Conservation (phyloP, 768 basidiomycete genomes). For the Hypholoma sublateritium region DNA sequence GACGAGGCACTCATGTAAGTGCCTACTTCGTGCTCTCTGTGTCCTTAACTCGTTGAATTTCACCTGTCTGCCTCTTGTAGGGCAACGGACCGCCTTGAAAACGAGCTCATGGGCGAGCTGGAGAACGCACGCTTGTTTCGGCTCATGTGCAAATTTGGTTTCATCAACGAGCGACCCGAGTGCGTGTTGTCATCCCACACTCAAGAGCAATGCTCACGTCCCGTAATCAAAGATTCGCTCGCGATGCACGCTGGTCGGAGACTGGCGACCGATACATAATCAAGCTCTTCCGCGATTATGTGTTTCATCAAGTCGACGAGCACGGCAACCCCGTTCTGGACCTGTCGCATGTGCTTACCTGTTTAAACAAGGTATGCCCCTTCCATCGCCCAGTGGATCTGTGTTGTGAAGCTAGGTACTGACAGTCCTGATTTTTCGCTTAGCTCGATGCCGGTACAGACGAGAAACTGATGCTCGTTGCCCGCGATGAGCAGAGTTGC, state of each 20-base stretch:
- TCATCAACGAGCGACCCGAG: constrained; percentile 99
- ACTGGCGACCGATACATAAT: constrained; percentile 98
- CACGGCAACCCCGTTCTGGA: constrained; percentile 87
- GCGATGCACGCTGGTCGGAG: constrained; percentile 96
- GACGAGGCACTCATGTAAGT: constrained; percentile 80
- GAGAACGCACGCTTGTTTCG: constrained; percentile 93
- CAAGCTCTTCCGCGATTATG: constrained; percentile 97
- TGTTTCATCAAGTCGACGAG: constrained; percentile 97
- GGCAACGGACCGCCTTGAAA: constrained; percentile 78
- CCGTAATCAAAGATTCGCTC: constrained; percentile 67
- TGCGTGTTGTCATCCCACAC: constrained; percentile 39
- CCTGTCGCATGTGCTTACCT: constrained; percentile 86
- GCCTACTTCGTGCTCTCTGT: not conserved
- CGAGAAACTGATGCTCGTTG: constrained; percentile 92
- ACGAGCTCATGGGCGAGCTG: constrained; percentile 82
- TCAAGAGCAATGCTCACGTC: not conserved
- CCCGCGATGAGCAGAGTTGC: constrained; percentile 95
- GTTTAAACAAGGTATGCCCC: constrained; percentile 77
- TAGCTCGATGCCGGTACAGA: constrained; percentile 93
- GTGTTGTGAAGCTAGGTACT: not conserved
- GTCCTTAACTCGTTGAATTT: not conserved
- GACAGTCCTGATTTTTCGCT: not conserved
- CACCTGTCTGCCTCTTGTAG: constrained; percentile 35
- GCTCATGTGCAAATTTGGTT: constrained; percentile 90
- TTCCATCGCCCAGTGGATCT: not conserved